These are phyloP conservation scores for Thraustochytrium sp. DNA, from an alignment of 352 stramenopile species.

Conservation along the genomic window DNA sequence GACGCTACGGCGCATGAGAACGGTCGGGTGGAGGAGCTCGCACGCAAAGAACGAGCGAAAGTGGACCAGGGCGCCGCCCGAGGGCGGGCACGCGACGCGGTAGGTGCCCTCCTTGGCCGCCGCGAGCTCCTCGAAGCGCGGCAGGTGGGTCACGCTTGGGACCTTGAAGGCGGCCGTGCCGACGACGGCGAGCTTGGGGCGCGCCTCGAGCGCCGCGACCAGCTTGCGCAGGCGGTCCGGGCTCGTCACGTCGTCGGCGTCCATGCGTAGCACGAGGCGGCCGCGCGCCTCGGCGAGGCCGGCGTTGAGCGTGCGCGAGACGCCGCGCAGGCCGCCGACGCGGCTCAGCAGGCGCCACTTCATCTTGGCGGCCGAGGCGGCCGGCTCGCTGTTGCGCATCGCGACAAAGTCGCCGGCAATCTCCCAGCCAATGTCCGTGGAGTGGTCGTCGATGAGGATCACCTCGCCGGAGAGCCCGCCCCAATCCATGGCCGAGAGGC, in stretches of 20 bases:
- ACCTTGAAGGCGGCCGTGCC: neutral
- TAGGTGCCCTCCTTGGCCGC: neutral
- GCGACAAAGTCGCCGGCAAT: neutral
- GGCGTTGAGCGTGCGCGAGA: conserved; percentile 66
- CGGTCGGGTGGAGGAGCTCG: conserved; percentile 65
- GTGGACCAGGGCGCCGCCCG: conserved; percentile 57
- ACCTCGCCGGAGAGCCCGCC: neutral
- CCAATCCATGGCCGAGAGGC: conserved; percentile 51
- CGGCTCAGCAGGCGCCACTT: too few relatives aligned
- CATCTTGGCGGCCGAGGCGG: neutral
- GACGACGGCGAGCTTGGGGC: neutral
- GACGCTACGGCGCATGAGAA: conserved; percentile 62
- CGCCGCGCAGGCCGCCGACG: conserved; percentile 51
- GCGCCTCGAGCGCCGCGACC: conserved; percentile 51
- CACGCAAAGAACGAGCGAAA: conserved; percentile 73
- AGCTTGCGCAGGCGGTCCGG: conserved; percentile 61
- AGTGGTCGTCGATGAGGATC: conserved; percentile 28
- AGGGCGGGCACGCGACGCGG: conserved; percentile 52
- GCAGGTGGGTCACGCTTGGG: neutral
- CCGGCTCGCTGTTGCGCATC: neutral
- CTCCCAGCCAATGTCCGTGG: neutral
- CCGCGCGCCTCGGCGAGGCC: conserved; percentile 58
- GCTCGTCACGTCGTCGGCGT: conserved; percentile 69
- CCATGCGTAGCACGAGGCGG: conserved; percentile 69
- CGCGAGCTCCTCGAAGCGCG: neutral